Percentiles rank a stretch among this genome's conserved stretches.
Conservation (phyloP, 2,329 filamentous ascomycete genomes). For the Bipolaris sorokiniana region DNA sequence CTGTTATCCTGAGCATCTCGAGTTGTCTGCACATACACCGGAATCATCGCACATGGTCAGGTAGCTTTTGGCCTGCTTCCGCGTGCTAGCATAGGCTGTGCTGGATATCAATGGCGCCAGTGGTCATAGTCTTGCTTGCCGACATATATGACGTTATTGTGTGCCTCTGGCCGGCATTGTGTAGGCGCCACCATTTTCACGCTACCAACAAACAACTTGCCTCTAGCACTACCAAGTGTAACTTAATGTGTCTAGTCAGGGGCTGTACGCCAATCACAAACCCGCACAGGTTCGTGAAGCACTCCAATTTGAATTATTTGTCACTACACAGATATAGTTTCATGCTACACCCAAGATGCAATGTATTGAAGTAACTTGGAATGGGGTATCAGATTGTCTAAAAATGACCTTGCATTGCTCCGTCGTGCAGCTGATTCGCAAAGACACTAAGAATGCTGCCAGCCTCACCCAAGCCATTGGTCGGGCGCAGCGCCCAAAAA, state of each 20-base stretch:
- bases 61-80: slow-evolving; percentile 4
- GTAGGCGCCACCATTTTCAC: slow-evolving; percentile 17
- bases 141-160: slow-evolving; percentile 25
- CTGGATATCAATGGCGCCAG: slow-evolving; percentile 17
- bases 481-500: slow-evolving; percentile 43
- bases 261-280: background rate
- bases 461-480: slow-evolving; percentile 38
- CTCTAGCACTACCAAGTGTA: background rate
- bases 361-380: background rate
- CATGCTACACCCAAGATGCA: slow-evolving; percentile 4
- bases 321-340: background rate
- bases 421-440: slow-evolving; percentile 32
- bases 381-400: slow-evolving; percentile 8
- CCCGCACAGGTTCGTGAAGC: background rate
- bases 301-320: background rate
- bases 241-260: background rate
- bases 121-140: slow-evolving; percentile 13
- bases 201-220: slow-evolving; percentile 11
- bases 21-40: background rate
- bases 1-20: background rate
- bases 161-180: slow-evolving; percentile 6
- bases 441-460: slow-evolving; percentile 42
- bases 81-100: background rate
- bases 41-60: background rate
- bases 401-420: slow-evolving; percentile 19